These are phyloP conservation scores for Corylus americana DNA, from an alignment of 306 rosid genomes.

Conservation along the genomic window DNA sequence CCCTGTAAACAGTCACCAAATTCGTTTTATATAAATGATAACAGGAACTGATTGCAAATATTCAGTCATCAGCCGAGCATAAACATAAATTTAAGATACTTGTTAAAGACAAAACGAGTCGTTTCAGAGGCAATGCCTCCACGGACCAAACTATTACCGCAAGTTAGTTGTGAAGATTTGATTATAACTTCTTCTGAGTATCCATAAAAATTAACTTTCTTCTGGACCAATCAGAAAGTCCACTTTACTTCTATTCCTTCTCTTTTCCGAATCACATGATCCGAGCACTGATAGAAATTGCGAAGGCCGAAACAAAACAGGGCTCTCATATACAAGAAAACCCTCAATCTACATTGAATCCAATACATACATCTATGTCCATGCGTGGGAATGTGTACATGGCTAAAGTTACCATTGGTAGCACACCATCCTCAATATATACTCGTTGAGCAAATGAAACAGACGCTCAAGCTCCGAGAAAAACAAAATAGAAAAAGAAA, in stretches of 20 bases:
- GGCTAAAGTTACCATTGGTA: not conserved
- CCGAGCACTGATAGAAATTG: not conserved
- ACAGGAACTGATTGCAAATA: not conserved
- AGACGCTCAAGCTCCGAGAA: not conserved
- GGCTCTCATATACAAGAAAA: not conserved
- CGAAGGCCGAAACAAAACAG: not conserved
- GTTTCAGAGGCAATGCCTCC: not conserved
- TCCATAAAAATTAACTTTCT: not conserved
- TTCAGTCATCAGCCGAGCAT: not conserved
- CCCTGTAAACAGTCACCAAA: conserved; percentile 53
- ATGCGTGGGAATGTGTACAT: not conserved
- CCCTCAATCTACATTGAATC: not conserved
- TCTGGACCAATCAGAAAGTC: not conserved
- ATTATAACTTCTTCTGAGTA: too few species aligned
- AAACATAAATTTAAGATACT: not conserved
- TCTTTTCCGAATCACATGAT: not conserved
- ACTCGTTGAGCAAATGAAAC: not conserved
- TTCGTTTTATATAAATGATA: conserved; percentile 21
- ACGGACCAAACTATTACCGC: not conserved
- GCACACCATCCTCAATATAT: not conserved
- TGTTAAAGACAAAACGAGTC: not conserved
- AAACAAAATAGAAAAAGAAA: not conserved
- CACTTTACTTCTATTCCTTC: not conserved
- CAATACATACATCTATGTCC: not conserved
- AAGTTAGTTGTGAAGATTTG: not conserved